These are phyloP conservation scores for Aspergillus cejpii DNA, from an alignment of 2,329 filamentous ascomycete genomes.

Conservation along the genomic window DNA sequence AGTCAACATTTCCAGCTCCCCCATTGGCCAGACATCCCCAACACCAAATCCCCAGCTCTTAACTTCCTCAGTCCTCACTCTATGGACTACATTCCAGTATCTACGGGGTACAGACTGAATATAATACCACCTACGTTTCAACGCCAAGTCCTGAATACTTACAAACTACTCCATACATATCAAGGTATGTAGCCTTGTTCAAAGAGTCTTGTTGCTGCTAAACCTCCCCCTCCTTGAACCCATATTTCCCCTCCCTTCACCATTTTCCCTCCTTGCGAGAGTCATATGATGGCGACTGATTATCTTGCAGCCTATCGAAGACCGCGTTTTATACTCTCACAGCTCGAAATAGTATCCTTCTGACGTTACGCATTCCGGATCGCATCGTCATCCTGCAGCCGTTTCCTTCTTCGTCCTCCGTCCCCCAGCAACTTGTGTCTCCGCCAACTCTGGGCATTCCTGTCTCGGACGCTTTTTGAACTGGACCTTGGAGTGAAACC, in stretches of 20 bases:
- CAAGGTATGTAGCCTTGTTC: no score
- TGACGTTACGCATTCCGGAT: conserved; percentile 9
- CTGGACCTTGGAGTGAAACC: neutral
- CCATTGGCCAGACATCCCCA: conserved; percentile 1
- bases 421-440: no score
- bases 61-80: no score
- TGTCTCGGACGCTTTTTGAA: conserved; percentile 10
- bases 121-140: no score
- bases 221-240: conserved; percentile 5
- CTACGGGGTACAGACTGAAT: no score
- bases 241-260: conserved; percentile 9
- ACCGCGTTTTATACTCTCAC: conserved; percentile 7
- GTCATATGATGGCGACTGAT: conserved; percentile 19
- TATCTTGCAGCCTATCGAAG: conserved; percentile 14
- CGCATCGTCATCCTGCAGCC: conserved; percentile 12
- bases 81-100: no score
- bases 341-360: conserved; percentile 9
- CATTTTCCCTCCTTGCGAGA: neutral
- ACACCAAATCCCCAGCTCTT: neutral
- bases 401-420: conserved; percentile 11
- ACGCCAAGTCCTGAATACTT: no score
- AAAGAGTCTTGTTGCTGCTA: no score
- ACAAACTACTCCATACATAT: no score
- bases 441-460: conserved; percentile 7
- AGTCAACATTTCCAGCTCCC: neutral